A percentile compares a stretch with the other conserved stretches of the same genome.
phyloP scores from a whole-genome alignment of 2,329 filamentous ascomycete species.

The Diaporthe helianthi region DNA sequence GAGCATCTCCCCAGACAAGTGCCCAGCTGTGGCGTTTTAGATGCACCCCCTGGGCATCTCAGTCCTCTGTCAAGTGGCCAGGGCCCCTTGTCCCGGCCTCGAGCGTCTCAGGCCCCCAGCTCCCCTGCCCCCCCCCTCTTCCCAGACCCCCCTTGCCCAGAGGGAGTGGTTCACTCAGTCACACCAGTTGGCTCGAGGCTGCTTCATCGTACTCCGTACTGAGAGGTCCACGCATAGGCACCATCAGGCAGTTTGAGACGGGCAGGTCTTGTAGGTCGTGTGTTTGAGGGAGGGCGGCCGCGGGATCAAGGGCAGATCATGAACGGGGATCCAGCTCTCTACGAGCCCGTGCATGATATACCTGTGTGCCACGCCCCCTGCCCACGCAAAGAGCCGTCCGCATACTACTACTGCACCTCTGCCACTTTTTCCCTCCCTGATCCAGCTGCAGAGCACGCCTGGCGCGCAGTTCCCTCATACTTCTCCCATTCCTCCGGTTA shows the following conservation, averaged over 20 bases:
- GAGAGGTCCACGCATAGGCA: constrained; percentile 27
- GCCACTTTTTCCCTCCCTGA: constrained; percentile 22
- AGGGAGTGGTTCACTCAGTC: constrained; percentile 18
- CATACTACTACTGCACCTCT: constrained; percentile 24
- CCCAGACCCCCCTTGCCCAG: constrained; percentile 24
- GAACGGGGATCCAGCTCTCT: constrained; percentile 12
- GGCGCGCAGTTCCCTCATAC: constrained; percentile 33
- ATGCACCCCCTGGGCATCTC: constrained; percentile 11
- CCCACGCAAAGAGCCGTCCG: constrained; percentile 8
- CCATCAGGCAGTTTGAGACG: constrained; percentile 28
- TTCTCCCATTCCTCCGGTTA: constrained; percentile 35
- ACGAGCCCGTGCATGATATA: constrained; percentile 23
- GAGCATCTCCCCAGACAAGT: constrained; percentile 13
- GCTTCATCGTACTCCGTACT: constrained; percentile 12
- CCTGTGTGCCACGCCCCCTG: constrained; percentile 17
- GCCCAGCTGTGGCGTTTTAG: constrained; percentile 21
- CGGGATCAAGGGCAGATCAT: constrained; percentile 30
- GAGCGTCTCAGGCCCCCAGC: constrained; percentile 25
- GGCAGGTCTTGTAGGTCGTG: constrained; percentile 24
- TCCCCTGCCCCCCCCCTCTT: constrained; percentile 18
- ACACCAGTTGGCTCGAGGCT: constrained; percentile 24
- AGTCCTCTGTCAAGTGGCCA: constrained; percentile 3
- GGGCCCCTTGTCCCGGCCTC: constrained; percentile 15
- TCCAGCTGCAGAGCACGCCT: constrained; percentile 23
- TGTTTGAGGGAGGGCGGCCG: constrained; percentile 31